phyloP scores from a whole-genome alignment of 2,329 filamentous ascomycete genomes.

The Magnaporthales sp. region DNA sequence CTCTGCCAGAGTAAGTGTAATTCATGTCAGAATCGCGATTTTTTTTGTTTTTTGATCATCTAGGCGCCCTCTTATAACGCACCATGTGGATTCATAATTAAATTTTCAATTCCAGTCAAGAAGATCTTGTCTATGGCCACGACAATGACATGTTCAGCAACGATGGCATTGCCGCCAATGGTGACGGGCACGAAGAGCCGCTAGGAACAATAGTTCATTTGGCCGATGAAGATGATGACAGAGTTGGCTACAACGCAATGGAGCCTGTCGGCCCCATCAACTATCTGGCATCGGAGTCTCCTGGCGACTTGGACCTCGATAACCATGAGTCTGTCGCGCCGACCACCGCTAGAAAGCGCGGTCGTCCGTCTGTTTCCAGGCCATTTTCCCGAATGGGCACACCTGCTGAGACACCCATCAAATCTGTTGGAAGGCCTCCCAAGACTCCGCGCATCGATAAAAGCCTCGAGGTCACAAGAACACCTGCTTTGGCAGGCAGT shows the following conservation, averaged over 20 bases:
- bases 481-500: neutral
- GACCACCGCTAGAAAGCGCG: slow-evolving; percentile 5
- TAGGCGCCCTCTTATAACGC: neutral
- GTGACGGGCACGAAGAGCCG: neutral
- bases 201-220: neutral
- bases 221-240: slow-evolving; percentile 1
- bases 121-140: slow-evolving; percentile 4
- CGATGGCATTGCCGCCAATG: neutral
- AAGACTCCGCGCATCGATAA: neutral
- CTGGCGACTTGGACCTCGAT: neutral
- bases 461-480: neutral
- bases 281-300: neutral
- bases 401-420: slow-evolving; percentile 5
- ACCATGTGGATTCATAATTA: neutral
- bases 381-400: slow-evolving; percentile 5
- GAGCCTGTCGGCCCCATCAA: neutral
- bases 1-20: slow-evolving; percentile 1
- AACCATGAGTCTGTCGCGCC: neutral
- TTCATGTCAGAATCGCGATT: neutral
- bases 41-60: neutral
- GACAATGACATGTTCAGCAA: slow-evolving; percentile 1
- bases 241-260: neutral
- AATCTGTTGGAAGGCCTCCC: neutral
- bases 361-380: slow-evolving; percentile 1
- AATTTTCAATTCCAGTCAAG: neutral